Evolutionary conservation across 192 early-diverging fungal genomes (phyloP).

Genomic region (Entomortierella parvispora): DNA sequence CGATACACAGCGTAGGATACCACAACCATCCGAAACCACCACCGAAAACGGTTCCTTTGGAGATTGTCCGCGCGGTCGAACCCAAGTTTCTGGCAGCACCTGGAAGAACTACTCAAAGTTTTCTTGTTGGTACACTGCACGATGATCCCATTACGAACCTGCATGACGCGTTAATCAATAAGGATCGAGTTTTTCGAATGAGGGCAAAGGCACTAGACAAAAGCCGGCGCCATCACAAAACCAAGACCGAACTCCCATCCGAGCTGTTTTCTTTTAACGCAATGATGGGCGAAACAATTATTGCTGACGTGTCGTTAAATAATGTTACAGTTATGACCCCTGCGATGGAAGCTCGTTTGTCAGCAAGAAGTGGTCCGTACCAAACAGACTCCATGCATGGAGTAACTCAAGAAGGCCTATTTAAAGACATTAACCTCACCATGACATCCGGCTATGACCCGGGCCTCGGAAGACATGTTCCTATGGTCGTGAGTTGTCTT

Average conservation of each 20-base stretch:
- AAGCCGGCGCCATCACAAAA: not conserved
- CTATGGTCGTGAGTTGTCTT: conserved; percentile 6
- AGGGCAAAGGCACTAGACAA: not conserved
- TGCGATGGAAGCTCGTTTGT: not conserved
- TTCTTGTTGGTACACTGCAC: not conserved
- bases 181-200: not conserved
- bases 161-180: too few species aligned
- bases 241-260: not conserved
- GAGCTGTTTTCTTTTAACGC: not conserved
- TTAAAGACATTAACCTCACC: not conserved
- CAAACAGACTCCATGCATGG: not conserved
- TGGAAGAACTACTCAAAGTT: not conserved
- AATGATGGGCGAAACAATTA: not conserved
- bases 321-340: not conserved
- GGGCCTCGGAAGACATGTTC: not conserved
- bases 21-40: not conserved
- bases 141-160: not conserved
- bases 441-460: conserved; percentile 2
- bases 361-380: not conserved
- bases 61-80: not conserved
- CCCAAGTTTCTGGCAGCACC: not conserved
- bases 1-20: not conserved
- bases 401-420: not conserved
- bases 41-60: not conserved
- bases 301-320: not conserved